These are phyloP conservation scores for Dioscorea zingiberensis DNA, from an alignment of 106 monocot genomes.

Conservation along the genomic window DNA sequence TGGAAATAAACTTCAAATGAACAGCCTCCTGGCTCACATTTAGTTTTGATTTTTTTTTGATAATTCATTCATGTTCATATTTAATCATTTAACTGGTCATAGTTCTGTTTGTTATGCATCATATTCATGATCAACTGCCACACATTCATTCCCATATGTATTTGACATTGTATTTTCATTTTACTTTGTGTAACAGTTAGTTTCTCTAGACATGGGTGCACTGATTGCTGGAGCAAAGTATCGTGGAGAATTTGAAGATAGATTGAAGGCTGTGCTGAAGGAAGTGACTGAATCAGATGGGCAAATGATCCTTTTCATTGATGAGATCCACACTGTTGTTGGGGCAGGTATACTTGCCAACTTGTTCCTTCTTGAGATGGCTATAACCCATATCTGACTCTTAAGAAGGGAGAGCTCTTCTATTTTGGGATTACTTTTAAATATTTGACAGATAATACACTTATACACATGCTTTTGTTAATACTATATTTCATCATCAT, in stretches of 20 bases:
- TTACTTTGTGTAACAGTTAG: constrained; percentile 42
- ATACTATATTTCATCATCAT: too few relatives aligned
- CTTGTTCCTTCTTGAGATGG: not conserved
- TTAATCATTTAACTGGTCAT: not conserved
- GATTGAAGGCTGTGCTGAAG: constrained; percentile 92
- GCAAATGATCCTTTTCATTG: constrained; percentile 89
- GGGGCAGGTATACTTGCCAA: constrained; percentile 70
- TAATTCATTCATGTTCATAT: too few relatives aligned
- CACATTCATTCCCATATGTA: too few relatives aligned
- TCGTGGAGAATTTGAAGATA: constrained; percentile 95
- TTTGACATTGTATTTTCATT: not conserved
- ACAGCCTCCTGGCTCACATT: too few relatives aligned
- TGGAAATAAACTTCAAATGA: too few relatives aligned
- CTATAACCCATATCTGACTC: not conserved
- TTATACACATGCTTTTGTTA: too few relatives aligned
- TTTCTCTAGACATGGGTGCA: constrained; percentile 97
- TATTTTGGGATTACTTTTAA: too few relatives aligned
- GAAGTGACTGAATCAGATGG: constrained; percentile 98
- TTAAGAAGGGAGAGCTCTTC: too few relatives aligned
- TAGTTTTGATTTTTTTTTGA: too few relatives aligned
- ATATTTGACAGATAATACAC: too few relatives aligned
- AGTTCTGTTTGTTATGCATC: not conserved
- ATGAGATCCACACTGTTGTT: constrained; percentile 99
- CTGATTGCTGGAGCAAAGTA: constrained; percentile 96
- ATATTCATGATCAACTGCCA: too few relatives aligned